Evolutionary conservation across 2,329 filamentous ascomycete species (phyloP), one percentile per base, ranked within the genome.

Genomic region (Penicillium sp.): DNA sequence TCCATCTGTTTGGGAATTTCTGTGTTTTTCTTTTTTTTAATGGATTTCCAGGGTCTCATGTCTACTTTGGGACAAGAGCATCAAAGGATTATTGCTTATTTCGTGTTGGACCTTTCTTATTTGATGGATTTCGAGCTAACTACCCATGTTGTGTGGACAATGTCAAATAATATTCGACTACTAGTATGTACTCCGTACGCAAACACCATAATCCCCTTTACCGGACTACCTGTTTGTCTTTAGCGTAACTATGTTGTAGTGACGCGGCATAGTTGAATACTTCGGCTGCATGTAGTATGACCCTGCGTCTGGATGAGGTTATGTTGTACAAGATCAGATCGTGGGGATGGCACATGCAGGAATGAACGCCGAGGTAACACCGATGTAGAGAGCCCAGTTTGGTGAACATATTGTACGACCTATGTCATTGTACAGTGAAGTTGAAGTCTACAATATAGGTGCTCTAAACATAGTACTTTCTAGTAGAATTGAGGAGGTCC

Each of bases 31-130:
- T 38, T 3, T 51, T 49, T 49, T 39, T 36, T 33, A 22, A 16
- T 14, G 29, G 56, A 62, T 58, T 57, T 53, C 55, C 55, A 56
- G 53, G 53, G 52, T 56, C 52, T 52, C 38, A 40, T 35, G 36
- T 53, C 50, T 52, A 35, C 38, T 41, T 51, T 46, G 3, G 33
- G 38, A 30, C 25, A 42, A 41, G 40, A 48, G 47, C 45, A 45
- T 50, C 54, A 49, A 43, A 43, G 31, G 36, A 55, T 54, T 54
- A 57, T 49, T 55, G 34, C 40, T 28, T 49, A 31, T 33, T 30
- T 39, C 34, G 14, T 44, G 27, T 41, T 31, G 16, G 19, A 22
- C 36, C 10, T 31, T 44, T 40, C 27, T 31, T 42, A 41, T 46
- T 29, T n/a, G 12, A 16, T 31, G n/a, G 3, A 16, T 6, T 18